Base-by-base conservation (phyloP, 768 basidiomycete genomes). In the Calocybe gangraenosa region DNA sequence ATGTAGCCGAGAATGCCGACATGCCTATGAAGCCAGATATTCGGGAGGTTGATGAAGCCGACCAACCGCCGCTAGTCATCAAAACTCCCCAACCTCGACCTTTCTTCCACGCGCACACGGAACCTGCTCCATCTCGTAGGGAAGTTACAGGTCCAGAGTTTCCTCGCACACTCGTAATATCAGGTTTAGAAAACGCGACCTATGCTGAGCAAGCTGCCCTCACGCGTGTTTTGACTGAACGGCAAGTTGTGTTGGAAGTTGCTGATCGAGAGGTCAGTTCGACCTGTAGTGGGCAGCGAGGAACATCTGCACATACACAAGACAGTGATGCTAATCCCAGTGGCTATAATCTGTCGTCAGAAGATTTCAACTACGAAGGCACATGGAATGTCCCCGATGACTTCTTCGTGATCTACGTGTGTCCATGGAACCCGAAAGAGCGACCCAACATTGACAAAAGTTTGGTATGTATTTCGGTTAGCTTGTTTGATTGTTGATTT, bases 401-500 rank as follows among this genome's bases (percentile, higher is more conserved):
- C 1, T 92, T 92, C 57, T 68, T 91, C 28, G 62, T 82, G 47
- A 73, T 92, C 0, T 90, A 82, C 54, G 78, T 92, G 9, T 88
- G 85, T 61, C 74, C 79, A 8, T 66, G 72, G 50, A 79, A 87
- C 60, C 63, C 77, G 1, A 68, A 66, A 37, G 85, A 89, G 59
- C 68, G 83, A 46, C 88, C 90, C 0, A 60, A 67, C 0, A 75
- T 92, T 40, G 72, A 84, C 56, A 76, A 78, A 48, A 73, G 68
- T 52, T 62, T 91, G 60, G 88, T 89, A 60, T 51, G 83, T 59
- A n/a, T n/a, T n/a, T n/a, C n/a, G n/a, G n/a, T n/a, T n/a, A n/a
- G n/a, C n/a, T n/a, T n/a, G n/a, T n/a, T n/a, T n/a, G n/a, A n/a
- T n/a, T n/a, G n/a, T n/a, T n/a, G n/a, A n/a, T n/a, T n/a, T n/a